phyloP scores from a whole-genome alignment of 2,329 filamentous ascomycete species.

The Cytospora mali region DNA sequence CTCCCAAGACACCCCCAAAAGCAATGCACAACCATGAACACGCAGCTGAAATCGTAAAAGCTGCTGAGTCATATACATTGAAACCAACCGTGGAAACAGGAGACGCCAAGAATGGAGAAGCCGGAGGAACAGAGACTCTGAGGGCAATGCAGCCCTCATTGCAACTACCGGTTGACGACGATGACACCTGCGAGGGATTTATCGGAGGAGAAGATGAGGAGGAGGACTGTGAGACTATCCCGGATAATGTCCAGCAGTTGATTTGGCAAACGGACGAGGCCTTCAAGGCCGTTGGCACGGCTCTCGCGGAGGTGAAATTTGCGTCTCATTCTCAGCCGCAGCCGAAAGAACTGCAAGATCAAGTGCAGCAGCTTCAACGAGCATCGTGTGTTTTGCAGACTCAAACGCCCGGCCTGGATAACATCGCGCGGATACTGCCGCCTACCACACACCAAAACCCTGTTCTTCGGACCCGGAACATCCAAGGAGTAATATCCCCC shows the following conservation, averaged over 20 bases:
- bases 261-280: slow-evolving; percentile 54
- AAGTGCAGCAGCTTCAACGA: slow-evolving; percentile 19
- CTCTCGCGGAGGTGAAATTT: slow-evolving; percentile 43
- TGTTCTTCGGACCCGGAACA: not conserved
- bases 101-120: slow-evolving; percentile 4
- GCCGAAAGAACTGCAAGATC: slow-evolving; percentile 12
- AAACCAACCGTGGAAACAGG: slow-evolving; percentile 14
- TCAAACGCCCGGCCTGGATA: slow-evolving; percentile 10
- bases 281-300: slow-evolving; percentile 49
- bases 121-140: not conserved
- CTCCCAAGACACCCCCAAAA: not conserved
- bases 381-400: slow-evolving; percentile 17
- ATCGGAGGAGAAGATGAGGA: slow-evolving; percentile 7
- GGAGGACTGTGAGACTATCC: slow-evolving; percentile 32
- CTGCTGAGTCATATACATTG: slow-evolving; percentile 17
- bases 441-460: slow-evolving; percentile 1
- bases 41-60: slow-evolving; percentile 8
- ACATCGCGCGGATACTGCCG: slow-evolving; percentile 9
- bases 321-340: slow-evolving; percentile 30
- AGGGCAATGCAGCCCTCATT: slow-evolving; percentile 14
- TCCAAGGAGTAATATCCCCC: slow-evolving; percentile 17
- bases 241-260: slow-evolving; percentile 47
- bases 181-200: slow-evolving; percentile 15
- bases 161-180: slow-evolving; percentile 5
- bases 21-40: slow-evolving; percentile 9